Conservation (phyloP, 1,284 basidiomycete genomes). For the Megacollybia platyphylla region DNA sequence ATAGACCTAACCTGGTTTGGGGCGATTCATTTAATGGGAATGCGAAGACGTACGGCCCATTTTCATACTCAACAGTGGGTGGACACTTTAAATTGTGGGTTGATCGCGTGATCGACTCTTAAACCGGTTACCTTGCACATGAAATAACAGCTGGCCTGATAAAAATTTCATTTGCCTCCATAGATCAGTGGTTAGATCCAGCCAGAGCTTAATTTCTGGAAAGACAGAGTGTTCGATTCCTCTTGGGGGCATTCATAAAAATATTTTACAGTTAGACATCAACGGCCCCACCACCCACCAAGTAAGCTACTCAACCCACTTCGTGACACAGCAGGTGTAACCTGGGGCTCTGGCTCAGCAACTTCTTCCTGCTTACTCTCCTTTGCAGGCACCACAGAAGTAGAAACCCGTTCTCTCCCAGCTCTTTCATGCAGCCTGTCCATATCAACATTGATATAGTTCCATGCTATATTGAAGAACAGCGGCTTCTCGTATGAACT, state of each 20-base stretch:
- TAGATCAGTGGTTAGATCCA: too few species aligned
- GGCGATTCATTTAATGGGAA: too few species aligned
- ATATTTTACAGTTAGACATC: neutral
- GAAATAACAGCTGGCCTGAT: too few species aligned
- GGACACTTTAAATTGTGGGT: too few species aligned
- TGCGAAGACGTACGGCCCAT: too few species aligned
- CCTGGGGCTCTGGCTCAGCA: constrained; percentile 11
- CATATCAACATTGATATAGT: constrained; percentile 81
- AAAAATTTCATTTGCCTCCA: too few species aligned
- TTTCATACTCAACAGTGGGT: too few species aligned
- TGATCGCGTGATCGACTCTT: too few species aligned
- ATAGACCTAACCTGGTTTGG: constrained; percentile 15
- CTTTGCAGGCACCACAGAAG: neutral
- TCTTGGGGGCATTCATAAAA: too few species aligned
- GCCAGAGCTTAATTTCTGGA: too few species aligned
- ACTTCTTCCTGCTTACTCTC: neutral
- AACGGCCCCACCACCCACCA: constrained; percentile 32
- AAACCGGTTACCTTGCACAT: too few species aligned
- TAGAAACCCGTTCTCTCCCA: constrained; percentile 34
- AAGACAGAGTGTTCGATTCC: too few species aligned
- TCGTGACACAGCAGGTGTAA: constrained; percentile 11
- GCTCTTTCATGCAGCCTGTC: constrained; percentile 60
- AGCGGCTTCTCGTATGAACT: constrained; percentile 60
- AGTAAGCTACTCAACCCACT: constrained; percentile 27
- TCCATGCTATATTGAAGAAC: constrained; percentile 92